Conservation (phyloP, 441 rosid genomes). For the Iberis amara region DNA sequence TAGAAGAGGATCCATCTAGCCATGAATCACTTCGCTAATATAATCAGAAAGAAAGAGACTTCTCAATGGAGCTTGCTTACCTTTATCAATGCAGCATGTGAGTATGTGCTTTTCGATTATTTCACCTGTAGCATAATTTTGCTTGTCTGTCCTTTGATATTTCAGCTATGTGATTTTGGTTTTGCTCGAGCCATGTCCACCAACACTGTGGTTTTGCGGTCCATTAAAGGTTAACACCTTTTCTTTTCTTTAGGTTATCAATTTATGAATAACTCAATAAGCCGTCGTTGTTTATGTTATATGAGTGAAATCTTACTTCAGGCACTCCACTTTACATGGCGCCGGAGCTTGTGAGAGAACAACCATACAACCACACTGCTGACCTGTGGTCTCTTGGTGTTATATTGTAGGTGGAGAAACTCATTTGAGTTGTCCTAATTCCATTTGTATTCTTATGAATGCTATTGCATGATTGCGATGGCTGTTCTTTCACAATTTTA, state of each 20-base stretch:
- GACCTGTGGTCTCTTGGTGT: slow-evolving; percentile 99
- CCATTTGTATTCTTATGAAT: slow-evolving; percentile 4
- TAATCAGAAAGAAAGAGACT: slow-evolving; percentile 1
- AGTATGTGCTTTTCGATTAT: not conserved
- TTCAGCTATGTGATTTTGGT: slow-evolving; percentile 97
- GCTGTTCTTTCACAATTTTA: slow-evolving; percentile 9
- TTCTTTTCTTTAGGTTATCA: slow-evolving; percentile 4
- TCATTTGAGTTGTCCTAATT: slow-evolving; percentile 17
- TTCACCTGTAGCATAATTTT: not conserved
- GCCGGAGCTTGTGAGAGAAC: slow-evolving; percentile 93
- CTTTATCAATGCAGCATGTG: not conserved
- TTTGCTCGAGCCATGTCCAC: slow-evolving; percentile 98
- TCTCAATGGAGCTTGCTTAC: slow-evolving; percentile 4
- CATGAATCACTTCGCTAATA: slow-evolving; percentile 2
- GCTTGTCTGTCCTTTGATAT: slow-evolving; percentile 12
- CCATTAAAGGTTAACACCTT: slow-evolving; percentile 71
- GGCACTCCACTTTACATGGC: slow-evolving; percentile 99
- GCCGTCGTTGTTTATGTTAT: slow-evolving; percentile 3
- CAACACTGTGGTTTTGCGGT: slow-evolving; percentile 90
- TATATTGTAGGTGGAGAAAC: slow-evolving; percentile 59
- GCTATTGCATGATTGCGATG: slow-evolving; percentile 5
- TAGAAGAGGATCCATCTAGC: not conserved
- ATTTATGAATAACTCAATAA: slow-evolving; percentile 20
- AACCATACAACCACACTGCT: slow-evolving; percentile 96
- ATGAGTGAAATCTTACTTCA: slow-evolving; percentile 31